Evolutionary conservation across 2,329 filamentous ascomycete genomes (phyloP).

Genomic region (Colletotrichum limetticola): DNA sequence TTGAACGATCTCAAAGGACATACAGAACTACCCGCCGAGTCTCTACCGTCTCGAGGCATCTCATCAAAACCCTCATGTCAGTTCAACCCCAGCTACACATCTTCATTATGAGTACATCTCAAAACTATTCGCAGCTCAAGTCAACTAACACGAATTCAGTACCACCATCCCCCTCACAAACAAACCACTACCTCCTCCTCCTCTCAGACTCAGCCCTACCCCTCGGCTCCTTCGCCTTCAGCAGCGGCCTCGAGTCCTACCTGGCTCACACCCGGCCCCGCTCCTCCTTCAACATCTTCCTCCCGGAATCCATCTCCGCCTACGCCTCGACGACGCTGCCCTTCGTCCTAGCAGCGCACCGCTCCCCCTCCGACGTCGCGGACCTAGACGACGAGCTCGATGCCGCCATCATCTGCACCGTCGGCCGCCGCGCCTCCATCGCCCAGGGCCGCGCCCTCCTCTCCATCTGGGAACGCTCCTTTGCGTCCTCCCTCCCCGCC

Average conservation of each 20-base stretch:
- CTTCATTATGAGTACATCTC: slow-evolving; percentile 34
- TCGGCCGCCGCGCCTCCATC: slow-evolving; percentile 78
- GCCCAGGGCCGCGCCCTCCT: slow-evolving; percentile 81
- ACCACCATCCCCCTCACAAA: slow-evolving; percentile 21
- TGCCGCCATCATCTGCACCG: slow-evolving; percentile 81
- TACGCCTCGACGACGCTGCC: slow-evolving; percentile 79
- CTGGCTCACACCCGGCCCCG: slow-evolving; percentile 71
- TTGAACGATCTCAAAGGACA: slow-evolving; percentile 53
- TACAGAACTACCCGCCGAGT: slow-evolving; percentile 32
- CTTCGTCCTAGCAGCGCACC: slow-evolving; percentile 77
- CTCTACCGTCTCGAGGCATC: neutral
- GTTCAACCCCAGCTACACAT: slow-evolving; percentile 23
- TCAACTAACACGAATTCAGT: slow-evolving; percentile 1
- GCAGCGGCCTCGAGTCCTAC: slow-evolving; percentile 84
- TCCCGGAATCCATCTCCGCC: slow-evolving; percentile 76
- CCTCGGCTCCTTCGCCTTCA: slow-evolving; percentile 88
- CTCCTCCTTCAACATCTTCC: slow-evolving; percentile 71
- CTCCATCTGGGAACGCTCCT: slow-evolving; percentile 79
- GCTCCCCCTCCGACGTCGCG: slow-evolving; percentile 60
- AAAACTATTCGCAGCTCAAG: neutral
- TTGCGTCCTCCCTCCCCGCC: slow-evolving; percentile 53
- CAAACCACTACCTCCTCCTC: slow-evolving; percentile 76
- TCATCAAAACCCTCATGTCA: slow-evolving; percentile 35
- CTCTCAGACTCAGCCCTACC: slow-evolving; percentile 85
- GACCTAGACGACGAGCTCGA: slow-evolving; percentile 80